Conservation (phyloP, 345 rosid genomes). For the Noccaea caerulescens region DNA sequence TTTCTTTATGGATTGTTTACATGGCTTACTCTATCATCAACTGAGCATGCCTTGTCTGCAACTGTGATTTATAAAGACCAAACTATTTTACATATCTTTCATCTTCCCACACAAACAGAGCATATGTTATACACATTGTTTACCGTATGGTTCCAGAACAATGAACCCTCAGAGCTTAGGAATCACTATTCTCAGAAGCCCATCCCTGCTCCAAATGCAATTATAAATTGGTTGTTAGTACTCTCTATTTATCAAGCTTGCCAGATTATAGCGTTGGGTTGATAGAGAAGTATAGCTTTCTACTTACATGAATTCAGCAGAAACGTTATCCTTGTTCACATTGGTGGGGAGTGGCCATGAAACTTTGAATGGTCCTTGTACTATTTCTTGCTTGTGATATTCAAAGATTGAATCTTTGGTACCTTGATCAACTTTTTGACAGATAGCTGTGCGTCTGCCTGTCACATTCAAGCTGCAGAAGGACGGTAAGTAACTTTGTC, state of each 20-base stretch:
- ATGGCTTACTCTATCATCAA: conserved; percentile 32
- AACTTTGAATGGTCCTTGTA: conserved; percentile 63
- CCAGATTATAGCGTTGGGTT: not conserved
- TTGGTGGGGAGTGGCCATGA: conserved; percentile 70
- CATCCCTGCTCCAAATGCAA: conserved; percentile 55
- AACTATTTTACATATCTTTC: conserved; percentile 36
- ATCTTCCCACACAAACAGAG: conserved; percentile 14
- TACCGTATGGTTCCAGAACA: conserved; percentile 30
- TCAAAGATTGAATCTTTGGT: conserved; percentile 42
- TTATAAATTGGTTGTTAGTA: conserved; percentile 14
- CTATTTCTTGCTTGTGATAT: conserved; percentile 62
- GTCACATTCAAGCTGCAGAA: conserved; percentile 60
- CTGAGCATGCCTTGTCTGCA: conserved; percentile 26
- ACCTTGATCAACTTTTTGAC: conserved; percentile 39
- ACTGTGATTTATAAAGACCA: conserved; percentile 29
- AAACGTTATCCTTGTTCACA: conserved; percentile 62
- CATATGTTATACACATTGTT: conserved; percentile 19
- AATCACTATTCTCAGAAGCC: conserved; percentile 58
- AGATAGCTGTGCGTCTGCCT: conserved; percentile 52
- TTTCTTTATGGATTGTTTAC: conserved; percentile 32
- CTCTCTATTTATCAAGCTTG: not conserved
- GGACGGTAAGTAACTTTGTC: conserved; percentile 22
- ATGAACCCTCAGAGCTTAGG: conserved; percentile 58
- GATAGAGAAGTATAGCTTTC: conserved; percentile 5
- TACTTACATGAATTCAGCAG: conserved; percentile 79